A percentile compares a stretch with the other conserved stretches of the same genome.
phyloP scores from a whole-genome alignment of 2,329 filamentous ascomycete genomes.

The Lasiodiplodia sp. region DNA sequence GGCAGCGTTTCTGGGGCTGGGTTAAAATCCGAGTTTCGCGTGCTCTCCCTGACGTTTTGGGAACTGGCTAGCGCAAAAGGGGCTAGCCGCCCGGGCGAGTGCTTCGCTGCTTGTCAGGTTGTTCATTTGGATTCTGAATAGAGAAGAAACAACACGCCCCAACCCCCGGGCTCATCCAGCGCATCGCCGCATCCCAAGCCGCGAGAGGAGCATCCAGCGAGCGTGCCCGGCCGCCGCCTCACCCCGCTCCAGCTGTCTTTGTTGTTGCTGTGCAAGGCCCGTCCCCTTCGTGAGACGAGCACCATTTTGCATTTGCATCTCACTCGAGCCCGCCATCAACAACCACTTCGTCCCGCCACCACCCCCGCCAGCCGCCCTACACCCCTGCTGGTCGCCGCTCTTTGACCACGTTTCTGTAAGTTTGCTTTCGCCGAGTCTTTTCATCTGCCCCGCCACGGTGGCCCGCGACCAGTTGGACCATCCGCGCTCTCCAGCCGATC shows the following conservation, averaged over 20 bases:
- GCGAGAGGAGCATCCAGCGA: background rate
- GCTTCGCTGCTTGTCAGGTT: slow-evolving; percentile 24
- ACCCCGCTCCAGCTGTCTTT: slow-evolving; percentile 1
- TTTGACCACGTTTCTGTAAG: background rate
- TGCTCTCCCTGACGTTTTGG: slow-evolving; percentile 27
- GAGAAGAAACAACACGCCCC: slow-evolving; percentile 24
- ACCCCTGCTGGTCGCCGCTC: background rate
- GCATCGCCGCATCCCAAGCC: slow-evolving; percentile 22
- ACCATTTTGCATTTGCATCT: slow-evolving; percentile 29
- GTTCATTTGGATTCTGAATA: slow-evolving; percentile 25
- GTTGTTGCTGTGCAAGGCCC: slow-evolving; percentile 12
- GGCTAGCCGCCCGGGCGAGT: slow-evolving; percentile 16
- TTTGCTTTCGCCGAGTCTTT: background rate
- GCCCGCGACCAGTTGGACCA: slow-evolving; percentile 5
- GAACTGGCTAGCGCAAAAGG: slow-evolving; percentile 24
- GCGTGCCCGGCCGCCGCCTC: background rate
- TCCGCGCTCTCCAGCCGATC: slow-evolving; percentile 5
- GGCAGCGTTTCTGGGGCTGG: background rate
- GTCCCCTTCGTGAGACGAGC: slow-evolving; percentile 26
- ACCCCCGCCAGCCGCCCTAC: background rate
- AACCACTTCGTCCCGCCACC: background rate
- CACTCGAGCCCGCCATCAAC: slow-evolving; percentile 28
- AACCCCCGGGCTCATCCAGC: slow-evolving; percentile 6
- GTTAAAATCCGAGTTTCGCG: slow-evolving; percentile 23
- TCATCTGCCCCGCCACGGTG: background rate